Percentiles rank a stretch among this genome's conserved stretches.
phyloP scores from a whole-genome alignment of 1,284 basidiomycete species.

The Tetrapyrgos nigripes region DNA sequence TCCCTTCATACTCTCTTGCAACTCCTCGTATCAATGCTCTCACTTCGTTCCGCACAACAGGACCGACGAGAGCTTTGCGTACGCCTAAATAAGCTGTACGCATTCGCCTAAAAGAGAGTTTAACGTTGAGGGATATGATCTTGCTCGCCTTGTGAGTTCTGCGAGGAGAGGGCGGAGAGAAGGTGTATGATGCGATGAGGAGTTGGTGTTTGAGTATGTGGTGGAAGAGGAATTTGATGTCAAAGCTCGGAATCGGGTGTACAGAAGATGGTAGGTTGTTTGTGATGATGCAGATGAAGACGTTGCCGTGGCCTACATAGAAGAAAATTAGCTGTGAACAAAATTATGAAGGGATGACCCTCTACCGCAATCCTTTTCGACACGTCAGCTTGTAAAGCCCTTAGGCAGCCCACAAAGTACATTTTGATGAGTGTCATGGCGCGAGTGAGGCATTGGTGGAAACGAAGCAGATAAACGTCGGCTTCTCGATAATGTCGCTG shows the following conservation, averaged over 20 bases:
- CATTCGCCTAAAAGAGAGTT: constrained; percentile 83
- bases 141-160: constrained; percentile 83
- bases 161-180: constrained; percentile 74
- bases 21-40: constrained; percentile 80
- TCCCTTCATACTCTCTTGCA: constrained; percentile 50
- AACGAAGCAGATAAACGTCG: constrained; percentile 89
- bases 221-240: constrained; percentile 41
- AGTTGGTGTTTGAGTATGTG: neutral
- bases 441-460: constrained; percentile 94
- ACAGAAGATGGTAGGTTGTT: constrained; percentile 73
- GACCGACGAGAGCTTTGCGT: constrained; percentile 73
- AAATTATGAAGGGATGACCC: neutral
- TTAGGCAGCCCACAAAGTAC: constrained; percentile 87
- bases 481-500: constrained; percentile 91
- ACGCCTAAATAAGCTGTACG: constrained; percentile 82
- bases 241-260: constrained; percentile 84
- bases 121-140: constrained; percentile 78
- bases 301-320: constrained; percentile 73
- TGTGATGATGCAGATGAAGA: constrained; percentile 85
- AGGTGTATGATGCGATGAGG: neutral
- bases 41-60: constrained; percentile 81
- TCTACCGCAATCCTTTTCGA: constrained; percentile 60
- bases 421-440: constrained; percentile 97
- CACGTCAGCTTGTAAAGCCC: constrained; percentile 79
- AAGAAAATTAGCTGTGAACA: neutral